Evolutionary conservation across 1,284 basidiomycete genomes (phyloP).

Genomic region (Tranzscheliella williamsii): DNA sequence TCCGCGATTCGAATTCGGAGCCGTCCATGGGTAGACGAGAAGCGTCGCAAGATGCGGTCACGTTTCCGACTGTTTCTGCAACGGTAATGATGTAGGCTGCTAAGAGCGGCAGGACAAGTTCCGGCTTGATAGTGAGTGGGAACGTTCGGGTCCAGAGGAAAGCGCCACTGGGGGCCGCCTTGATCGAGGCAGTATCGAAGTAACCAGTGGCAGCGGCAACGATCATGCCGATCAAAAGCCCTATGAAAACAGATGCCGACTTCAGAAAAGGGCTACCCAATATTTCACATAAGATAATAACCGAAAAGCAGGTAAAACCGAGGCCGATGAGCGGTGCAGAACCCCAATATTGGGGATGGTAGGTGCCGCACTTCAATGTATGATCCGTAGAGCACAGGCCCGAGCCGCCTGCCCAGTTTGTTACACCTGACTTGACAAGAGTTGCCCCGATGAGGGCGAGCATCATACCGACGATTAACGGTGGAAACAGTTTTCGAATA

Average conservation of each 20-base stretch:
- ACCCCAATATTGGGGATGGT: conserved; percentile 19
- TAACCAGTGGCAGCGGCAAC: conserved; percentile 35
- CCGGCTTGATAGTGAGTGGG: conserved; percentile 15
- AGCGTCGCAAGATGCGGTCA: conserved; percentile 27
- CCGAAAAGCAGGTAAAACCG: conserved; percentile 24
- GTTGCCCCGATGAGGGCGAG: conserved; percentile 23
- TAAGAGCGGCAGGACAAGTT: conserved; percentile 19
- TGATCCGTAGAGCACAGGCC: conserved; percentile 20
- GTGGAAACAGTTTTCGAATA: conserved; percentile 34
- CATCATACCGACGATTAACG: conserved; percentile 34
- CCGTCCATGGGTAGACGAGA: conserved; percentile 28
- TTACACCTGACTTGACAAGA: conserved; percentile 17
- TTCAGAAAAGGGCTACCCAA: conserved; percentile 41
- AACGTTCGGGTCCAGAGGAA: conserved; percentile 29
- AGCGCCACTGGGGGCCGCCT: conserved; percentile 10
- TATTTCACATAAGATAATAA: conserved; percentile 32
- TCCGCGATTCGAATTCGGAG: conserved; percentile 18
- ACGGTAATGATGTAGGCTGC: conserved; percentile 20
- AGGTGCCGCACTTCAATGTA: conserved; percentile 12
- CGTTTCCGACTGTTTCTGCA: conserved; percentile 28
- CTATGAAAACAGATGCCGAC: conserved; percentile 27
- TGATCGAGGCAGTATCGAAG: conserved; percentile 17
- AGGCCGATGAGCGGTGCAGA: conserved; percentile 32
- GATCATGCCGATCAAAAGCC: conserved; percentile 36
- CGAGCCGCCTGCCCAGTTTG: conserved; percentile 35